Conservation (phyloP, 371 early-diverging fungal genomes). For the Apophysomyces sp. region DNA sequence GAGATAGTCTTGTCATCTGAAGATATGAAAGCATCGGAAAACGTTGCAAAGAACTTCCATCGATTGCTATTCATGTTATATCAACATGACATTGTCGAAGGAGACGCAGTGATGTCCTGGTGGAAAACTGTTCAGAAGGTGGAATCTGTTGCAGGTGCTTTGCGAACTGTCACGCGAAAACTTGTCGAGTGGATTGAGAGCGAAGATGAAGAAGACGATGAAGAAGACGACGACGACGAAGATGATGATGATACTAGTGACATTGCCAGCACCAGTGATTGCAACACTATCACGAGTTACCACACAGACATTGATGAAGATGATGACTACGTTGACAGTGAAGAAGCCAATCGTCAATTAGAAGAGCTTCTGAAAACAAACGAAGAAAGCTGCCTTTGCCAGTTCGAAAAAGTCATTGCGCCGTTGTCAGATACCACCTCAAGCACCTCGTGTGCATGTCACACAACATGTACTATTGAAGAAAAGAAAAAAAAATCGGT, state of each 20-base stretch:
- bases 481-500: not conserved
- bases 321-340: not conserved
- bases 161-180: conserved; percentile 23
- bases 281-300: not conserved
- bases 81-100: conserved; percentile 42
- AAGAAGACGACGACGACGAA: conserved; percentile 13
- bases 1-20: conserved; percentile 12
- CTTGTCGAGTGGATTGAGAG: conserved; percentile 29
- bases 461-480: not conserved
- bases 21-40: conserved; percentile 2
- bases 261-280: not conserved
- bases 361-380: not conserved
- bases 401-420: not conserved
- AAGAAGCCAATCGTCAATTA: not conserved
- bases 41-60: conserved; percentile 31
- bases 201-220: conserved; percentile 20
- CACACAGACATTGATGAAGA: not conserved
- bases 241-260: conserved; percentile 11
- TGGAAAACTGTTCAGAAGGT: conserved; percentile 20
- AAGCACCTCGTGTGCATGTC: not conserved
- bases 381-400: not conserved
- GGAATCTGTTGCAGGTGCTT: not conserved
- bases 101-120: conserved; percentile 39
- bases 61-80: conserved; percentile 38
- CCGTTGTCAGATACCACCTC: not conserved